A percentile compares a stretch with the other conserved stretches of the same genome.
Conservation (phyloP, 805 yeast species). For the Suhomyces xylopsoci region DNA sequence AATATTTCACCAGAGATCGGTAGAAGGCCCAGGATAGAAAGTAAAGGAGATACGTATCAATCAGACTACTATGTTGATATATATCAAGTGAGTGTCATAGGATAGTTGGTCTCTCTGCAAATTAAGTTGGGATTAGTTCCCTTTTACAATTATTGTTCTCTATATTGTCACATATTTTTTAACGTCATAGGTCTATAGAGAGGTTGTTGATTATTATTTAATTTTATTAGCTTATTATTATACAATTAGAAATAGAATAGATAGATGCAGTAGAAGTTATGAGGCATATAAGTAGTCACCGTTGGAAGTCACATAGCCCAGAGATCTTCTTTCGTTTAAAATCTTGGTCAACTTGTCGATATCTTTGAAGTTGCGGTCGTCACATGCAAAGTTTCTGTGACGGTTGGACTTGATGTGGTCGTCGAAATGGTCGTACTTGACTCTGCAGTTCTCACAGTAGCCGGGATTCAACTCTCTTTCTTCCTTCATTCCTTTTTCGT, state of each 20-base stretch:
- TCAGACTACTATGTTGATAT: too few relatives aligned
- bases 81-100: background rate
- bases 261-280: background rate
- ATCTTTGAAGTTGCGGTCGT: constrained; percentile 66
- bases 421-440: constrained; percentile 74
- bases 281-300: constrained; percentile 28
- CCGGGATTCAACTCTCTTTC: constrained; percentile 53
- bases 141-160: background rate
- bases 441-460: constrained; percentile 91
- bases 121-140: background rate
- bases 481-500: constrained; percentile 20
- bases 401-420: constrained; percentile 67
- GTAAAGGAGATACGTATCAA: background rate
- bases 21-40: background rate
- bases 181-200: too few relatives aligned
- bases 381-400: constrained; percentile 76
- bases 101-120: background rate
- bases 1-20: background rate
- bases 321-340: constrained; percentile 40
- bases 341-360: constrained; percentile 69
- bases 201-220: background rate
- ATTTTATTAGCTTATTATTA: background rate
- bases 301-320: constrained; percentile 41
- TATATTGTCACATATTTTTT: too few relatives aligned
- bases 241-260: constrained; percentile 3